Evolutionary conservation across 2,329 filamentous ascomycete genomes (phyloP).

Genomic region (Cladophialophora yegresii): DNA sequence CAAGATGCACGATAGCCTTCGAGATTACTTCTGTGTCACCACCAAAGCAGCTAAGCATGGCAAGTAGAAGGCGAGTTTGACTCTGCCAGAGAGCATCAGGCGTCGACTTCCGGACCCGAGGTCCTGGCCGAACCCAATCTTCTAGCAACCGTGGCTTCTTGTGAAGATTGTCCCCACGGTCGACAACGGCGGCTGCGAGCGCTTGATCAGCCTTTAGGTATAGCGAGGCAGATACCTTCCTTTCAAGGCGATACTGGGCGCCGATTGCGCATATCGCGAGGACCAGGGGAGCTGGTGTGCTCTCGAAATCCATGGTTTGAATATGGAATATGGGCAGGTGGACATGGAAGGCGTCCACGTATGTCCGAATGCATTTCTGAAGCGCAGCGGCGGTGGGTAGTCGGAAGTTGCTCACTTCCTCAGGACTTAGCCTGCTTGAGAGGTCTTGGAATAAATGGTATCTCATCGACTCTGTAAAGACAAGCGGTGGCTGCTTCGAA

Average conservation of each 20-base stretch:
- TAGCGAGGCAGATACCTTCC: conserved; percentile 38
- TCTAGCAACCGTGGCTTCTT: conserved; percentile 25
- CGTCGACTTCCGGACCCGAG: conserved; percentile 8
- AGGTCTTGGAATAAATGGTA: conserved; percentile 26
- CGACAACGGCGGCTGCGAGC: conserved; percentile 8
- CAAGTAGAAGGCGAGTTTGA: conserved; percentile 39
- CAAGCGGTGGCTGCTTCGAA: conserved; percentile 15
- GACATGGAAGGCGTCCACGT: conserved; percentile 42
- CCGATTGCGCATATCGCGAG: conserved; percentile 44
- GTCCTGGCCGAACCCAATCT: conserved; percentile 21
- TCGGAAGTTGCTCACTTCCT: conserved; percentile 19
- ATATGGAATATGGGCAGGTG: conserved; percentile 43
- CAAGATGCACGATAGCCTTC: conserved; percentile 31
- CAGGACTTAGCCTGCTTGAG: conserved; percentile 14
- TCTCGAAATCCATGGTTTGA: conserved; percentile 38
- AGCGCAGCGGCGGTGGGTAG: conserved; percentile 31
- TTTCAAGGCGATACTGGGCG: conserved; percentile 41
- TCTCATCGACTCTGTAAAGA: conserved; percentile 30
- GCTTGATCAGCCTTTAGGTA: conserved; percentile 26
- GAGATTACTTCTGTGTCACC: conserved; percentile 36
- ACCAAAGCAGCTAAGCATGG: conserved; percentile 40
- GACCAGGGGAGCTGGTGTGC: conserved; percentile 39
- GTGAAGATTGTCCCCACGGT: conserved; percentile 9
- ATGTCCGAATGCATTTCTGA: conserved; percentile 39
- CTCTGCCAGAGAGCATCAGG: conserved; percentile 39